Evolutionary conservation across 441 rosid genomes (phyloP), one percentile per base, ranked within the genome.

Genomic region (Iberis amara): DNA sequence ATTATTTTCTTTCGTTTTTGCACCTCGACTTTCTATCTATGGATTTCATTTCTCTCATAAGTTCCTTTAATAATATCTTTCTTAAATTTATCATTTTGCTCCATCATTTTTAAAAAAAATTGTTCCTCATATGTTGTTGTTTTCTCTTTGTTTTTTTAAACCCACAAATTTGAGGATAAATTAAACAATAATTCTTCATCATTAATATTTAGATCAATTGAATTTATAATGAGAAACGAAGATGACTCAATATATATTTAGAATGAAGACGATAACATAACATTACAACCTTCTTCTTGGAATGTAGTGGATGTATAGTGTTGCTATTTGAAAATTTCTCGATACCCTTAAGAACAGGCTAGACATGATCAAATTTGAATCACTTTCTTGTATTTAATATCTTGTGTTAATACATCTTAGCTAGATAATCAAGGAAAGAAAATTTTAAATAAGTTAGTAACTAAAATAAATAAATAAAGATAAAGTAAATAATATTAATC

Each of bases 291-390:
- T 35, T 45, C 27, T 35, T 44, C 44, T 56, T 3, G 14, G 3
- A 23, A 41, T 33, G 44, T 26, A 35, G 0, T 0, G 0, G 8
- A 4, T 57, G 9, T 10, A 37, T n/a, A 26, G 8, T 23, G 18
- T 38, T 26, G 38, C 2, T 39, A 18, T 47, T 31, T 14, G 30
- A 5, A 27, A 53, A 58, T 0, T 3, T 26, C 8, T 47, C 8
- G 7, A 38, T 28, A 21, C 13, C 13, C 27, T 15, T 26, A 57
- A 45, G 11, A 27, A 57, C 24, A 4, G 27, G 15, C 52, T 28
- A 57, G 0, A 57, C 45, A 7, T 45, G 45, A 24, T 45, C 27
- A 5, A 56, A 44, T 13, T 44, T 24, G 26, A 56, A 56, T 11
- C 40, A 3, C n/a, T 11, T 2, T 23, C 33, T 44, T 12, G 14